phyloP scores from a whole-genome alignment of 2,329 filamentous ascomycete species.

The Xylariaceae sp. region DNA sequence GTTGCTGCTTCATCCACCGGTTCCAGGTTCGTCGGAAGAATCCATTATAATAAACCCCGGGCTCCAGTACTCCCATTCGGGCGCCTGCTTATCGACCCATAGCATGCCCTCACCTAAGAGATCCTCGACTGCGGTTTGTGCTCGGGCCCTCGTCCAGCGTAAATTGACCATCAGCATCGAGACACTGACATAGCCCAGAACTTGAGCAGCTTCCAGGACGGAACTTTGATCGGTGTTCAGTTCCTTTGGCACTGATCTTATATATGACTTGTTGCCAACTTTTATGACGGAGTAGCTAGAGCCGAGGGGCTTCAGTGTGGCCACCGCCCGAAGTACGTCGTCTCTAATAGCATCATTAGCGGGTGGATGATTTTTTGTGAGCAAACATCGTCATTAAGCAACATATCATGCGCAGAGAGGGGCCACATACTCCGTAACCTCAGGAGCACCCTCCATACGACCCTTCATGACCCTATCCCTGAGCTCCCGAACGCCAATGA shows the following conservation, averaged over 20 bases:
- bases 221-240: conserved; percentile 93
- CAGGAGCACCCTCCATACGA: conserved; percentile 76
- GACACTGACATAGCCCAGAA: conserved; percentile 88
- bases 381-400: background rate
- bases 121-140: conserved; percentile 90
- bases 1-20: conserved; percentile 35
- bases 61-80: conserved; percentile 94
- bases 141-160: conserved; percentile 81
- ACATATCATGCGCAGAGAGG: background rate
- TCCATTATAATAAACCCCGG: conserved; percentile 69
- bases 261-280: conserved; percentile 85
- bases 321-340: conserved; percentile 88
- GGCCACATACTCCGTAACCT: conserved; percentile 74
- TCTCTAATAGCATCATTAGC: conserved; percentile 59
- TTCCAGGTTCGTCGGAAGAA: conserved; percentile 25
- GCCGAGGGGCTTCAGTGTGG: conserved; percentile 84
- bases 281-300: conserved; percentile 85
- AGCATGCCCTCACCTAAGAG: conserved; percentile 87
- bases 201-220: conserved; percentile 88
- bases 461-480: conserved; percentile 75
- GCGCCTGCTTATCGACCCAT: conserved; percentile 87
- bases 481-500: conserved; percentile 85
- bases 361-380: background rate
- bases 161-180: conserved; percentile 89
- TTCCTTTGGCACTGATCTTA: conserved; percentile 92